These are phyloP conservation scores for Crithidia thermophila DNA, from an alignment of 208 protist species.

Conservation along the genomic window DNA sequence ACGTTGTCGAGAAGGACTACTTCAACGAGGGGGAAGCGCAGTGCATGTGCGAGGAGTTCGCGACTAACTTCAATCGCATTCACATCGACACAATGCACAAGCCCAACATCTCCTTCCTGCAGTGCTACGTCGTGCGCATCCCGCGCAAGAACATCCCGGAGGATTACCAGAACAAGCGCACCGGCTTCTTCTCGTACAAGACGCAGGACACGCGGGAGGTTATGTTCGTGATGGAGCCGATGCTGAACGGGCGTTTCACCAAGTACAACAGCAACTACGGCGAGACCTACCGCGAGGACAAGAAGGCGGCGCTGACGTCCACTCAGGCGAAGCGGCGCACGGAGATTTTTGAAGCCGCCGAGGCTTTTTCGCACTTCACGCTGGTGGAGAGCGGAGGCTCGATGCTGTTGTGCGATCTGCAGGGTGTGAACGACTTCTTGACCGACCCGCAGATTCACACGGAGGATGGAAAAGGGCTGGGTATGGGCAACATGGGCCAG, in stretches of 20 bases:
- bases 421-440: slow-evolving; percentile 81
- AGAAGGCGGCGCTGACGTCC: slow-evolving; percentile 46
- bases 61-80: slow-evolving; percentile 81
- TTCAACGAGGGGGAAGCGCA: slow-evolving; percentile 87
- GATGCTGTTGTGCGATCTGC: slow-evolving; percentile 85
- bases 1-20: slow-evolving; percentile 86
- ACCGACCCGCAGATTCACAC: slow-evolving; percentile 90
- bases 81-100: slow-evolving; percentile 42
- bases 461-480: slow-evolving; percentile 74
- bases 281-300: slow-evolving; percentile 70
- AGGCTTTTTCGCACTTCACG: slow-evolving; percentile 90
- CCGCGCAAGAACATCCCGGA: slow-evolving; percentile 52
- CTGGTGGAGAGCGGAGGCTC: slow-evolving; percentile 60
- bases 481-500: slow-evolving; percentile 84
- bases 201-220: slow-evolving; percentile 72
- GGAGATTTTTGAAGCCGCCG: slow-evolving; percentile 74
- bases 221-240: slow-evolving; percentile 89
- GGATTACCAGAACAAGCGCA: slow-evolving; percentile 42
- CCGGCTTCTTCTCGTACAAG: slow-evolving; percentile 78
- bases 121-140: slow-evolving; percentile 86
- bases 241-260: slow-evolving; percentile 79
- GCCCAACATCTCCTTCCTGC: slow-evolving; percentile 83
- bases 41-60: slow-evolving; percentile 88
- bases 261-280: slow-evolving; percentile 94
- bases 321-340: slow-evolving; percentile 45